phyloP scores from a whole-genome alignment of 805 yeast species.

The Lachancea kluyveri region DNA sequence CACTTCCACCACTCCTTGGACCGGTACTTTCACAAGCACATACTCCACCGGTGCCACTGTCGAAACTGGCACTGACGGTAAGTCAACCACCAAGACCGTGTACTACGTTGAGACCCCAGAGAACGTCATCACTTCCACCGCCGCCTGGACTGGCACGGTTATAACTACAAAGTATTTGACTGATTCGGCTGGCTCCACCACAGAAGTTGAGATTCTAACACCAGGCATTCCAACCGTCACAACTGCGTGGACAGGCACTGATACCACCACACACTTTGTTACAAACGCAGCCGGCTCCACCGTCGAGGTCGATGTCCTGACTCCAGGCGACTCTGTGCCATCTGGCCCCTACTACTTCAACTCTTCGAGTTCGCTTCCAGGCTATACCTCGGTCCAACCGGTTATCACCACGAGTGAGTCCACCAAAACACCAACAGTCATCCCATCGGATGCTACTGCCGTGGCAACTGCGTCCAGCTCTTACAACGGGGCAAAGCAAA shows the following conservation, averaged over 20 bases:
- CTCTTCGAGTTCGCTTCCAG: not conserved
- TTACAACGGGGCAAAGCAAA: too few species aligned
- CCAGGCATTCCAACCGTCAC: constrained; percentile 1
- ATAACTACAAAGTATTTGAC: too few species aligned
- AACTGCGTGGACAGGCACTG: constrained; percentile 2
- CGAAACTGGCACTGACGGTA: constrained; percentile 6
- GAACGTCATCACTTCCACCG: not conserved
- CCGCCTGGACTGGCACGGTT: constrained; percentile 6
- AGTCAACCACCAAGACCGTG: constrained; percentile 6
- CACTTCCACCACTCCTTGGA: constrained; percentile 10
- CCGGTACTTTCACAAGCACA: constrained; percentile 9
- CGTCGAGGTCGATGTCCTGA: constrained; percentile 5
- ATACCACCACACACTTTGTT: constrained; percentile 4
- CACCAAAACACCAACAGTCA: constrained; percentile 5
- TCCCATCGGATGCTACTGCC: constrained; percentile 9
- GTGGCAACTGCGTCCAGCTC: too few species aligned
- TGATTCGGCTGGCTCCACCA: constrained; percentile 2
- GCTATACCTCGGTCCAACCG: constrained; percentile 6
- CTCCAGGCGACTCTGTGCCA: constrained; percentile 10
- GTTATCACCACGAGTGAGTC: constrained; percentile 4
- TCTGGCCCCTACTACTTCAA: constrained; percentile 9
- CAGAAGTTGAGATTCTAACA: not conserved
- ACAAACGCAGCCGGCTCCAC: constrained; percentile 4
- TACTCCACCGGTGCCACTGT: constrained; percentile 6
- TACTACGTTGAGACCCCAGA: constrained; percentile 11